Evolutionary conservation across 352 stramenopile genomes (phyloP), one percentile per base, ranked within the genome.

Genomic region (Plasmopara viticola): DNA sequence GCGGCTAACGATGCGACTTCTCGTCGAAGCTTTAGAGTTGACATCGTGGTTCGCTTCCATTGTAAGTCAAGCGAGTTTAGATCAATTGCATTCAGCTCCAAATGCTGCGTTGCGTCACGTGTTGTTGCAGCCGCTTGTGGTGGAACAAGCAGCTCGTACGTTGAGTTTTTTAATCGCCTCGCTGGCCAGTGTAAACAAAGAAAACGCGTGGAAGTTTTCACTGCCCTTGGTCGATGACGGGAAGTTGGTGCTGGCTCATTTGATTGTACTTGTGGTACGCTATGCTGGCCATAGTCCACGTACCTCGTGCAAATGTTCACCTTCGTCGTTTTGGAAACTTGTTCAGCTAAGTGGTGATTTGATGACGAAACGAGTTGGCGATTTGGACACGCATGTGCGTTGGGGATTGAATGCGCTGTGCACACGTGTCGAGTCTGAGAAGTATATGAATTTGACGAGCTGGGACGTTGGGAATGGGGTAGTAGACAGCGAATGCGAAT

Each of bases 241-340:
- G 13, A 86, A 79, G 48, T 40, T 82, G 10, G 38, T 87, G 25
- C 39, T 88, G 7, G 72, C 80, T 2, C 70, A 87, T 48, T 51
- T 87, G 29, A 68, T 87, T 48, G 53, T 87, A 15, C 58, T 90
- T 5, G 60, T 88, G 34, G 72, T 81, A 12, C 67, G 75, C 8
- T 88, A 78, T 49, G 65, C 73, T 0, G 71, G 73, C 1, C 51
- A 57, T 25, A 66, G 55, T 35, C 25, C 48, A 12, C 29, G 44
- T 9, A 54, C 56, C 15, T 53, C 47, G 17, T 46, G 48, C 9
- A 20, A 4, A 37, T 81, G 69, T 46, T 75, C 75, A 6, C 66
- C 73, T 13, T 81, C 75, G n/a, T 76, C 60, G 5, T 76, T 79
- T 35, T 90, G 77, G 77, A 86, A 74, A 44, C 64, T 90, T 9